Base-by-base conservation (phyloP, 176 grass and related monocot species). In the Oryza officinalis region DNA sequence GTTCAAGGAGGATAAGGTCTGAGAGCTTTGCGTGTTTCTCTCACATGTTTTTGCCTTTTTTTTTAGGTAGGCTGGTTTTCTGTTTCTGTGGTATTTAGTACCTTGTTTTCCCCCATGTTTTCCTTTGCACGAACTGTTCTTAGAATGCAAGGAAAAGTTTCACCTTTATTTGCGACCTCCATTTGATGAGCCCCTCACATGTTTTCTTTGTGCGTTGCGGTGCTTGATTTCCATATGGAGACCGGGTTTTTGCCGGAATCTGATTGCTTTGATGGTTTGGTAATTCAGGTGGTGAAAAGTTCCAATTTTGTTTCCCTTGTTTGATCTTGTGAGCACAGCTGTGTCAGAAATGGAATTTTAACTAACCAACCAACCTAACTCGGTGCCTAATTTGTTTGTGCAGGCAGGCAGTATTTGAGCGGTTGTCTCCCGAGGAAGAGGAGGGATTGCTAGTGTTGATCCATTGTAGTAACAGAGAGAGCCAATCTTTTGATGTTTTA, bases 11-110 rank as follows among this genome's bases (percentile, higher is more conserved):
- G 88, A 17, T 33, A 87, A 90, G 32, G 63, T 72, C 63, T 22
- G 18, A 54, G 40, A 35, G 25, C 89, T 84, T 90, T 87, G 84
- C 84, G 84, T 83, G 88, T 35, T 70, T 83, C 80, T 49, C 88
- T 87, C 80, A 37, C 8, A 1, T 2, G 68, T 41, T 61, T 74
- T 80, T 87, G 40, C 84, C 84, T 87, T 87, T 64, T 87, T 64
- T 63, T 80, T 90, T 83, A 83, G 80, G 80, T 35, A 43, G 41
- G 2, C 11, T 74, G 11, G n/a, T 61, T 72, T 63, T 38, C 10
- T 22, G 8, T 46, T 67, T 20, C 59, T 11, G 27, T 23, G 65
- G 41, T 75, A 38, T 60, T 49, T 50, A 44, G n/a, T 10, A 25
- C 57, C 22, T 61, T 15, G 44, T 63, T 54, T 75, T 30, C 28